phyloP scores from a whole-genome alignment of 2,329 filamentous ascomycete species.

The Didymella segeticola region DNA sequence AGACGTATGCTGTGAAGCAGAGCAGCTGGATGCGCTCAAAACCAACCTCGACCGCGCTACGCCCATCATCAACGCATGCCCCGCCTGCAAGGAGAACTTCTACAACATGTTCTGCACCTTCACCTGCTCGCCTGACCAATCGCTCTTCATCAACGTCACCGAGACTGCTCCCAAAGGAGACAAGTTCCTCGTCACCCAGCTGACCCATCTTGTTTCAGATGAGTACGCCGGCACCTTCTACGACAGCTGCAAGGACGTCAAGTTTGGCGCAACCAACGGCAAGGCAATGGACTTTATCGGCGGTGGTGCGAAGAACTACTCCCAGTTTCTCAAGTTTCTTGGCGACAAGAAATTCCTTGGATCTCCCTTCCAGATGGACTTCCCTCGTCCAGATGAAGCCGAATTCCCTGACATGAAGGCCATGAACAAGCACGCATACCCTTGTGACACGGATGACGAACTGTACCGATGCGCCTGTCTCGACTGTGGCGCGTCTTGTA shows the following conservation, averaged over 20 bases:
- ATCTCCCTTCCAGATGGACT: conserved; percentile 98
- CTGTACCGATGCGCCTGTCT: conserved; percentile 90
- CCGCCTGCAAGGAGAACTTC: conserved; percentile 97
- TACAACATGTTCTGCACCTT: conserved; percentile 98
- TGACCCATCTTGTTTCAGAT: conserved; percentile 87
- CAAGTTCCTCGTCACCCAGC: conserved; percentile 78
- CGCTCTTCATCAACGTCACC: conserved; percentile 92
- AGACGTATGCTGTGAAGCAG: conserved; percentile 81
- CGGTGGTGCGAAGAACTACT: conserved; percentile 90
- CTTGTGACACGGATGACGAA: conserved; percentile 88
- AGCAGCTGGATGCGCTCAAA: conserved; percentile 82
- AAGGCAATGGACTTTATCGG: conserved; percentile 96
- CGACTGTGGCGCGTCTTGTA: conserved; percentile 87
- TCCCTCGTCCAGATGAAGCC: conserved; percentile 67
- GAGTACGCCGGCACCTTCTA: conserved; percentile 89
- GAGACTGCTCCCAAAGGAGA: conserved; percentile 67
- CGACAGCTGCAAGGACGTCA: conserved; percentile 98
- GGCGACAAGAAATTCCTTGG: conserved; percentile 90
- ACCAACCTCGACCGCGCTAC: conserved; percentile 87
- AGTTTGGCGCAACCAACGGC: conserved; percentile 92
- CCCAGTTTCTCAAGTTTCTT: conserved; percentile 85
- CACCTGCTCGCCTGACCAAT: conserved; percentile 96
- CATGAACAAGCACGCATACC: conserved; percentile 74
- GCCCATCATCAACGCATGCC: conserved; percentile 88
- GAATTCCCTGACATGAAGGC: conserved; percentile 74